Base-by-base conservation (phyloP, 1,284 basidiomycete genomes). In the Sporisorium scitamineum region DNA sequence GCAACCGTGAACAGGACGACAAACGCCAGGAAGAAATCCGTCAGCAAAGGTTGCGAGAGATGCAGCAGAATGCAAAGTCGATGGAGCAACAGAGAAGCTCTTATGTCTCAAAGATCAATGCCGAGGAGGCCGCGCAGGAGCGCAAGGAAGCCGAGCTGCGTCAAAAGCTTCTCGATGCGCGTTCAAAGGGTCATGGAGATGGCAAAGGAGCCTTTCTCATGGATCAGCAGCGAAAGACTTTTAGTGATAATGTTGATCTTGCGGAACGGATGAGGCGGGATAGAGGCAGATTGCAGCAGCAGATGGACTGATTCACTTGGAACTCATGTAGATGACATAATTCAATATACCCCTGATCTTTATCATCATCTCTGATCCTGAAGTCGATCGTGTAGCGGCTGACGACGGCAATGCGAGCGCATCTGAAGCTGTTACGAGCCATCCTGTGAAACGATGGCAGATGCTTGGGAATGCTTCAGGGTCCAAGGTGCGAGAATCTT, bases 1-100 rank as follows among this genome's bases (percentile, higher is more conserved):
- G 70, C 78, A 34, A 67, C 74, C 59, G 72, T 67, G 39, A 82
- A 76, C 29, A 72, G 56, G 42, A 77, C 62, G 34, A 77, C 54
- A 59, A 69, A 32, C 54, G 70, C 29, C 79, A 85, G 1, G 87
- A 88, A 50, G 89, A 90, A 1, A 90, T 92, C 59, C 92, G 94
- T 32, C 91, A 91, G 2, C 92, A 93, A 24, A 91, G 92, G 32
- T 88, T 97, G 20, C 94, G 93, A 0, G 92, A 93, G 11, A 97
- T 97, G 95, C 87, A 91, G 27, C 85, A 89, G 1, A 90, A 92
- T 72, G 95, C 95, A 1, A 85, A 87, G 27, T 84, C 86, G 18
- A 88, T 94, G 87, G 88, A 89, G 41, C 82, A 84, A 1, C 90
- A 93, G 60, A 89, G 93, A n/a, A 56, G 52, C 44, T 72, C 74